Evolutionary conservation across 1,139 yeast genomes (phyloP), one percentile per base, ranked within the genome.

Genomic region (Wickerhamomyces sp.): DNA sequence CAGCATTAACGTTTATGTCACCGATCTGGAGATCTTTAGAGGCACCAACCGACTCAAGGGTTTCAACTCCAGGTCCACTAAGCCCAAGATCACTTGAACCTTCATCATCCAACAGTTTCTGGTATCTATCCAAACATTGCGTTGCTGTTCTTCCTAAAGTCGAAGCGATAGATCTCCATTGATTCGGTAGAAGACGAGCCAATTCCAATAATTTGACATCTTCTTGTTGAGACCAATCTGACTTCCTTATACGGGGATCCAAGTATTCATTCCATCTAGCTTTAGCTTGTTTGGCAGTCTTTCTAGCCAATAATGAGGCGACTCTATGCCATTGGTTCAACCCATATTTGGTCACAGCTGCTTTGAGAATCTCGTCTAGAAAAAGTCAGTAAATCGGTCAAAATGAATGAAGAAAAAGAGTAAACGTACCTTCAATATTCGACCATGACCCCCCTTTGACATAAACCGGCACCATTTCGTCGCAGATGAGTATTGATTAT

Each of bases 251-350:
- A 7, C 73, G 65, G 0, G 99, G 98, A 61, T 83, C 85, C 38
- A 93, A 68, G 79, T 86, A 90, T 61, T 93, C 97, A 47, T 73
- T 75, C 99, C 99, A 93, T 54, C 99, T 69, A 2, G 95, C 89
- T 57, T 90, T 89, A 52, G 95, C 94, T 63, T 93, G 98, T 59
- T 83, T 83, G 13, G 97, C 95, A 6, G 90, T 82, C 64, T 91
- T 93, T 60, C 85, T 81, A 13, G 90, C 85, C 36, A 93, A 68
- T 45, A 93, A 71, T 0, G 97, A 89, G 3, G 96, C 87, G 6
- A 93, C 94, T 43, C 97, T 78, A 8, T 93, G 79, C 99, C 99
- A 93, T 60, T 93, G 96, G 55, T 87, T 90, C 26, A 90, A 71
- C 0, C 99, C 99, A 63, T 93, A 93, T 61, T 93, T 93, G 41